Base-by-base conservation (phyloP, 2,329 filamentous ascomycete species). In the Hypoxylon sp. region DNA sequence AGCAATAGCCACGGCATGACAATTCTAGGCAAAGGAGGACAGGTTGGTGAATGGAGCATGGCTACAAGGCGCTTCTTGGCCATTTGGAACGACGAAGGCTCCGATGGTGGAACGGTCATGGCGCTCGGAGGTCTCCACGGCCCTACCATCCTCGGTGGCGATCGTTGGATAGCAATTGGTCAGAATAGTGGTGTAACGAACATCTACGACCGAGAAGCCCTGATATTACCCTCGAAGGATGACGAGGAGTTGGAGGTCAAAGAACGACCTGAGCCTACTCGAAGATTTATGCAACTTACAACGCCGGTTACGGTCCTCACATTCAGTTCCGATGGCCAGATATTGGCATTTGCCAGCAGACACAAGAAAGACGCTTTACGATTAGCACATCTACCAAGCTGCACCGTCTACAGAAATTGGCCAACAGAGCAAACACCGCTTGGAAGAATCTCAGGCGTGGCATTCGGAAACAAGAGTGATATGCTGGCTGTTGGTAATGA, bases 351-450 rank as follows among this genome's bases (percentile, higher is more conserved):
- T 77, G 89, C 86, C 29, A 95, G 90, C 72, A 83, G 83, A 56
- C 89, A 89, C 80, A 96, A 96, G 79, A 88, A 88, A 68, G 91
- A 97, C 73, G 90, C 92, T 0, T 74, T 99, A 69, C 81, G 89
- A 65, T 75, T 99, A 60, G 91, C 93, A 21, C 94, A 99, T 71
- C 75, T 99, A 61, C 92, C 93, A 0, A 92, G 84, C 62, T 96
- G 91, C 71, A 96, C 91, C 1, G 90, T 97, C 13, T 99, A 94
- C 78, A 86, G 87, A 65, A 99, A 99, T 73, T 99, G 94, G 94
- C 94, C 94, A 16, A 99, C 93, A 44, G 83, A 86, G 58, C 87
- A 89, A 69, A 99, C 94, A 48, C 91, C 92, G 1, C 73, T 99
- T 55, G 94, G 94, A 0, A 81, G 91, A 51, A 86, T 97, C 60